These are phyloP conservation scores for Citrus maxima DNA, from an alignment of 345 rosid species.

Conservation along the genomic window DNA sequence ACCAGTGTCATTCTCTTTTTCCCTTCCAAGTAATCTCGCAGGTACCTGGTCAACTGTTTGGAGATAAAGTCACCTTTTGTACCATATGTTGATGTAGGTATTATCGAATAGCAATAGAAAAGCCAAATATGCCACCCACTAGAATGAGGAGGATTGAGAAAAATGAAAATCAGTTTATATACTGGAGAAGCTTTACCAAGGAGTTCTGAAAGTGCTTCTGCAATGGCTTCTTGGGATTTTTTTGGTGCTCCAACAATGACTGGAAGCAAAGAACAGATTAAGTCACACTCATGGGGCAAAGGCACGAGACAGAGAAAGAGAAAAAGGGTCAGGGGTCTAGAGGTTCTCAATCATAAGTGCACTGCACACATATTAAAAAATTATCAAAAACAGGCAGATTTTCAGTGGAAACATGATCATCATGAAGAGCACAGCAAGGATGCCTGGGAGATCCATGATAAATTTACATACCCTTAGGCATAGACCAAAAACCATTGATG, in stretches of 20 bases:
- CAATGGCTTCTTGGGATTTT: slow-evolving; percentile 76
- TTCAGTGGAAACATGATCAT: not conserved
- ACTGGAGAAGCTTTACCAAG: slow-evolving; percentile 50
- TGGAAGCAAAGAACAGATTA: slow-evolving; percentile 24
- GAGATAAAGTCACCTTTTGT: slow-evolving; percentile 13
- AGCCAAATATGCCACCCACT: not conserved
- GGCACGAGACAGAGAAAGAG: not conserved
- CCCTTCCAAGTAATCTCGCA: slow-evolving; percentile 88
- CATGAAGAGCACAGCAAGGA: slow-evolving; percentile 4
- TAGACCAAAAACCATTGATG: slow-evolving; percentile 88
- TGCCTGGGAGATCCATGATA: slow-evolving; percentile 16
- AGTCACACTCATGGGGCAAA: slow-evolving; percentile 2
- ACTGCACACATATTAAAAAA: not conserved
- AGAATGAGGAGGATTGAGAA: not conserved
- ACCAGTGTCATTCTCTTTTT: slow-evolving; percentile 91
- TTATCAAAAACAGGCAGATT: not conserved
- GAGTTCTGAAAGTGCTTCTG: slow-evolving; percentile 89
- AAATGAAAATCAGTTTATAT: not conserved
- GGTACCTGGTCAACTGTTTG: slow-evolving; percentile 73
- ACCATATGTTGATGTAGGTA: not conserved
- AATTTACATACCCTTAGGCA: slow-evolving; percentile 71
- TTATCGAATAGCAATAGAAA: not conserved
- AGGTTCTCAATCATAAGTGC: not conserved
- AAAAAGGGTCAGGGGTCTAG: not conserved
- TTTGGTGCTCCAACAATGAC: slow-evolving; percentile 91